phyloP scores from a whole-genome alignment of 2,329 filamentous ascomycete genomes.

The Aureobasidium lini region DNA sequence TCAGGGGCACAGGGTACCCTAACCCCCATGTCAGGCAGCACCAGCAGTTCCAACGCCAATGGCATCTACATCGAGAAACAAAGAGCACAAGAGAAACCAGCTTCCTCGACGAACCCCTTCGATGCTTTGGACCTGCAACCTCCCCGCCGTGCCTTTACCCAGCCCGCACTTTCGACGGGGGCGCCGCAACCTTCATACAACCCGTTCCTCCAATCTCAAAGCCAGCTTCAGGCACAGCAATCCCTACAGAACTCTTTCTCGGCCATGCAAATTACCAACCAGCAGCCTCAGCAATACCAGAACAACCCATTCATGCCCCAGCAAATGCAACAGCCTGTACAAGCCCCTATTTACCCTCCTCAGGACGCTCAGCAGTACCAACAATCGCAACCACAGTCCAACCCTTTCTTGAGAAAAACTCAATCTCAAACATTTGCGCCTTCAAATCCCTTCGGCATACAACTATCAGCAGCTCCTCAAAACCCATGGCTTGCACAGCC shows the following conservation, averaged over 20 bases:
- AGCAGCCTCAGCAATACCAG: slow-evolving; percentile 23
- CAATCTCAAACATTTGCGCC: slow-evolving; percentile 37
- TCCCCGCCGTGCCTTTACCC: slow-evolving; percentile 23
- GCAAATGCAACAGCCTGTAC: slow-evolving; percentile 20
- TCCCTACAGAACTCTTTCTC: slow-evolving; percentile 50
- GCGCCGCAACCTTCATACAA: slow-evolving; percentile 47
- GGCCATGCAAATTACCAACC: slow-evolving; percentile 56
- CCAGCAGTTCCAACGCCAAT: slow-evolving; percentile 38
- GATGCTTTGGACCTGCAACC: slow-evolving; percentile 37
- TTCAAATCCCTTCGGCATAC: slow-evolving; percentile 16
- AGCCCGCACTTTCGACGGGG: slow-evolving; percentile 21
- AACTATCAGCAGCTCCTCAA: slow-evolving; percentile 19
- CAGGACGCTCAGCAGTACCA: slow-evolving; percentile 17
- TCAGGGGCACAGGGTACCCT: slow-evolving; percentile 29
- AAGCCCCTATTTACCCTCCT: slow-evolving; percentile 12
- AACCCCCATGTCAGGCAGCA: slow-evolving; percentile 33
- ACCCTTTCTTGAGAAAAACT: slow-evolving; percentile 38
- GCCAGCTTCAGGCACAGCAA: slow-evolving; percentile 24
- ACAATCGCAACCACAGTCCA: slow-evolving; percentile 21
- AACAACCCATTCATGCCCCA: slow-evolving; percentile 25
- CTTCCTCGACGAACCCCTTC: slow-evolving; percentile 35
- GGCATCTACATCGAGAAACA: slow-evolving; percentile 37
- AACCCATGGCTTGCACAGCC: slow-evolving; percentile 28
- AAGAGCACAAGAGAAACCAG: slow-evolving; percentile 21
- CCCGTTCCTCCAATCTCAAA: slow-evolving; percentile 52